Conservation (phyloP, 179 eudicot genomes). For the Beta lomatogona region DNA sequence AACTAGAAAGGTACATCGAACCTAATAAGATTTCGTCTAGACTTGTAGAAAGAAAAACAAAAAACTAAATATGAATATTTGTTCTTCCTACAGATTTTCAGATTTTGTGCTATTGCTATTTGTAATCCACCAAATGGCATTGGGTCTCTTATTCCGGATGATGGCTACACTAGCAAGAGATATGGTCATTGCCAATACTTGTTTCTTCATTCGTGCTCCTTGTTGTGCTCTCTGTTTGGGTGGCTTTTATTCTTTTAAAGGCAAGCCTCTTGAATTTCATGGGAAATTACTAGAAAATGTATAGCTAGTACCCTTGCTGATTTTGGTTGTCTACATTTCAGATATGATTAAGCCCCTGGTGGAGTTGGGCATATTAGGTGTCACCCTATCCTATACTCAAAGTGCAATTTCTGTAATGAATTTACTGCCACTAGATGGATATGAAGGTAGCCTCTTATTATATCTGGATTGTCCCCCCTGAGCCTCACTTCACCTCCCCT, state of each 20-base stretch:
- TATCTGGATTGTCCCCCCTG: neutral
- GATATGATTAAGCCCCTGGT: conserved; percentile 84
- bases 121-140: conserved; percentile 82
- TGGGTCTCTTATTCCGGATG: conserved; percentile 84
- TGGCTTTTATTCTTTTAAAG: conserved; percentile 79
- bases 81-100: conserved; percentile 58
- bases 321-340: conserved; percentile 38
- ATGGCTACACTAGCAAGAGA: conserved; percentile 78
- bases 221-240: conserved; percentile 63
- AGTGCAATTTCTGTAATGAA: conserved; percentile 77
- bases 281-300: neutral
- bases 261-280: conserved; percentile 29
- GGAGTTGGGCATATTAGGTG: conserved; percentile 95
- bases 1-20: conserved; percentile 56
- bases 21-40: neutral
- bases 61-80: neutral
- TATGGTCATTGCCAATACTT: conserved; percentile 77
- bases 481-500: neutral
- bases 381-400: conserved; percentile 89
- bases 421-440: conserved; percentile 80
- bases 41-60: neutral
- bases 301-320: neutral
- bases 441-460: conserved; percentile 48
- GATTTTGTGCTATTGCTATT: conserved; percentile 72
- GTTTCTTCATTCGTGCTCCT: conserved; percentile 67